These are phyloP conservation scores for Lichtheimia ornata DNA, from an alignment of 371 early-diverging fungal species.

Conservation along the genomic window DNA sequence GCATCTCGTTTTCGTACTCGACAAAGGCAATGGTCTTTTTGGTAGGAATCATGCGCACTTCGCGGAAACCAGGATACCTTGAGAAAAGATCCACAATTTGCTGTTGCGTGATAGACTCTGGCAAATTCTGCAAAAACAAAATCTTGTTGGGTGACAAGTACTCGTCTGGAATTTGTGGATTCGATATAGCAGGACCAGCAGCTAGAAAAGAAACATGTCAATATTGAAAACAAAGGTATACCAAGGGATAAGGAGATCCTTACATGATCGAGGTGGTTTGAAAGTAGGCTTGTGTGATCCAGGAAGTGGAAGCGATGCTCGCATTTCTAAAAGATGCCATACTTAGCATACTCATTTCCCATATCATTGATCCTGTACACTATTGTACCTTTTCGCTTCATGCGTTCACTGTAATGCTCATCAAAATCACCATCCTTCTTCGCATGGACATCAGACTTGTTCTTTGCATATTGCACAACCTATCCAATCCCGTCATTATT, in stretches of 20 bases:
- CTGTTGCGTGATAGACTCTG: conserved; percentile 67
- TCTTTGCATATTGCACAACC: conserved; percentile 79
- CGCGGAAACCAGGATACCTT: conserved; percentile 83
- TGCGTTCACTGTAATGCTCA: conserved; percentile 53
- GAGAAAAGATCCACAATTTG: conserved; percentile 70
- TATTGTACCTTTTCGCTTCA: conserved; percentile 59
- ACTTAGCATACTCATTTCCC: background rate
- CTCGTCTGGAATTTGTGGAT: conserved; percentile 65
- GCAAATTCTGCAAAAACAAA: conserved; percentile 90
- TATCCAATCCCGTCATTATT: conserved; percentile 17
- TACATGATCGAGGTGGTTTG: conserved; percentile 23
- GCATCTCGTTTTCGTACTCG: conserved; percentile 83
- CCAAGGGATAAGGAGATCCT: background rate
- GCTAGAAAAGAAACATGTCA: conserved; percentile 4
- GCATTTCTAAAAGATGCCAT: conserved; percentile 23
- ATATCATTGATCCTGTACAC: background rate
- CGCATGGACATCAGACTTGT: conserved; percentile 82
- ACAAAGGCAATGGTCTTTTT: conserved; percentile 91
- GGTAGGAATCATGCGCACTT: conserved; percentile 88
- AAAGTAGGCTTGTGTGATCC: conserved; percentile 47
- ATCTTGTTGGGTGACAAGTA: conserved; percentile 82
- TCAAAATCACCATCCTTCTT: conserved; percentile 74
- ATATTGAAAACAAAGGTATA: background rate
- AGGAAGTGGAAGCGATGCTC: conserved; percentile 36
- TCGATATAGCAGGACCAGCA: conserved; percentile 13